Percentiles rank a stretch among this genome's conserved stretches.
Evolutionary conservation across 2,329 filamentous ascomycete species (phyloP).

Genomic region (Clathrospora elynae): DNA sequence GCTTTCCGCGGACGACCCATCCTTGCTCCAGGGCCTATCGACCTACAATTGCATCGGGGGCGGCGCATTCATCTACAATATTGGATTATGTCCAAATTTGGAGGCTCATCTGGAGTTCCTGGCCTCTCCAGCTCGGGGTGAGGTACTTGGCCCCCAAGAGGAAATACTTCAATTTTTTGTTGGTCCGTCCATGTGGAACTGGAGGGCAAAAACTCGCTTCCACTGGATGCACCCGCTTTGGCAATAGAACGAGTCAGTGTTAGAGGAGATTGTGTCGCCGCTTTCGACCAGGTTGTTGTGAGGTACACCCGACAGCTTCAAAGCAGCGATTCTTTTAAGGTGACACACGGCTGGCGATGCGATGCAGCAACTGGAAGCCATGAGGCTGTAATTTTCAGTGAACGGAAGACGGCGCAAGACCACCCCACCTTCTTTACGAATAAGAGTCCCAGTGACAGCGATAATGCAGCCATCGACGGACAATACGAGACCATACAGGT

Average conservation of each 20-base stretch:
- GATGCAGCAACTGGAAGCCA: slow-evolving; percentile 27
- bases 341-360: slow-evolving; percentile 33
- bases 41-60: slow-evolving; percentile 38
- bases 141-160: slow-evolving; percentile 39
- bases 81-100: slow-evolving; percentile 39
- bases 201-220: slow-evolving; percentile 25
- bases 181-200: slow-evolving; percentile 38
- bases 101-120: slow-evolving; percentile 37
- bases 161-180: slow-evolving; percentile 38
- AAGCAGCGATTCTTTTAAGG: slow-evolving; percentile 19
- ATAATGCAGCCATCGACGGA: slow-evolving; percentile 11
- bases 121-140: slow-evolving; percentile 31
- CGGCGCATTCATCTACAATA: slow-evolving; percentile 36
- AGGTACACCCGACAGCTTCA: slow-evolving; percentile 23
- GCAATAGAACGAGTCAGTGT: slow-evolving; percentile 29
- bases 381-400: slow-evolving; percentile 33
- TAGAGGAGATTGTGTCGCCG: slow-evolving; percentile 15
- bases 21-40: slow-evolving; percentile 38
- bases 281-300: slow-evolving; percentile 17
- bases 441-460: slow-evolving; percentile 7
- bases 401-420: slow-evolving; percentile 24
- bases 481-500: slow-evolving; percentile 21
- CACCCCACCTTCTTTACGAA: slow-evolving; percentile 20
- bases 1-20: slow-evolving; percentile 22
- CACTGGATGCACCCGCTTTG: slow-evolving; percentile 34